phyloP scores from a whole-genome alignment of 2,329 filamentous ascomycete genomes.

The Cytospora paraplurivora region DNA sequence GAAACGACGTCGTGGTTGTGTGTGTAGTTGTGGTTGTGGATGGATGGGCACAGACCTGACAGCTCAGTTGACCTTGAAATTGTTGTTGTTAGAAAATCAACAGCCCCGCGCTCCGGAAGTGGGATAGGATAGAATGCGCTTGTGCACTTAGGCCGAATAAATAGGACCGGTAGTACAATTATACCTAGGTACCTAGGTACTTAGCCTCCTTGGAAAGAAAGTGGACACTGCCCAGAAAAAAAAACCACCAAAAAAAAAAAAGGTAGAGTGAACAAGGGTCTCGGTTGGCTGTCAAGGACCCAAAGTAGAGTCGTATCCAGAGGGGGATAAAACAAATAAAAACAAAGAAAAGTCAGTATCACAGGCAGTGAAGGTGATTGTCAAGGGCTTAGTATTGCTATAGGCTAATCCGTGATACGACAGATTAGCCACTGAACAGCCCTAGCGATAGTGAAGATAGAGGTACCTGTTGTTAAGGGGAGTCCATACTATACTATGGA shows the following conservation, averaged over 20 bases:
- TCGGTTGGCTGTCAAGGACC: neutral
- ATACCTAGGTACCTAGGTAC: neutral
- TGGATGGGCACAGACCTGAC: neutral
- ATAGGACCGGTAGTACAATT: neutral
- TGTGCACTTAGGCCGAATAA: neutral
- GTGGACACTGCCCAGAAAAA: neutral
- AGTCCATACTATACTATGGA: neutral
- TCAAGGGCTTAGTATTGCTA: neutral
- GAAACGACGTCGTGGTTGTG: neutral
- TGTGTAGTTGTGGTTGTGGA: constrained; percentile 1
- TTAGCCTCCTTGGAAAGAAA: neutral
- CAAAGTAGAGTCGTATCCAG: constrained; percentile 9
- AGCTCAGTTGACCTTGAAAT: neutral
- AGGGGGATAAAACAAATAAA: constrained; percentile 8
- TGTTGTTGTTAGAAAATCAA: neutral
- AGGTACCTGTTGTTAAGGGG: neutral
- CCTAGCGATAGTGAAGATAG: neutral
- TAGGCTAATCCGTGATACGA: neutral
- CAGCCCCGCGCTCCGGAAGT: constrained; percentile 16
- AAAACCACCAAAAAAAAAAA: neutral
- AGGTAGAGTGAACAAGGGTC: neutral
- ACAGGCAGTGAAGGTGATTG: neutral
- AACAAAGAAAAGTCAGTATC: constrained; percentile 9
- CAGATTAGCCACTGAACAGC: neutral
- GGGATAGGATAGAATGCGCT: neutral